Percentiles rank a stretch among this genome's conserved stretches.
Conservation (phyloP, 2,329 filamentous ascomycete species). For the Elsinoe batatas region DNA sequence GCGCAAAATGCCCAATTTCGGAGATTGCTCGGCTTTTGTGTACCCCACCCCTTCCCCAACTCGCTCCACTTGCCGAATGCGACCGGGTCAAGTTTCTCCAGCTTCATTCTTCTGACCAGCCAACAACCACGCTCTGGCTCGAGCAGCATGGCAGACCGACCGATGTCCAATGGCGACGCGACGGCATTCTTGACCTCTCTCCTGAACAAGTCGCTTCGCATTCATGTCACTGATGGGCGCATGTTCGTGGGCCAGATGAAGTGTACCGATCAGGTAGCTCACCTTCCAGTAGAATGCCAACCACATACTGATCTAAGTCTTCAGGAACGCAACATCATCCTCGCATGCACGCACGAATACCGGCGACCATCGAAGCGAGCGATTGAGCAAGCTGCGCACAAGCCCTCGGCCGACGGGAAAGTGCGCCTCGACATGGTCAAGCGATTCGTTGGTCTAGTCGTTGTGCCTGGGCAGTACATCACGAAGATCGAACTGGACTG, state of each 20-base stretch:
- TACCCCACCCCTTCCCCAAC: neutral
- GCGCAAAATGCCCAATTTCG: neutral
- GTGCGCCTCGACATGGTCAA: conserved; percentile 65
- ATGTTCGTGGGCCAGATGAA: conserved; percentile 88
- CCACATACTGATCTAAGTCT: neutral
- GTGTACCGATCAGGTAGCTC: conserved; percentile 78
- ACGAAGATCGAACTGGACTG: conserved; percentile 73
- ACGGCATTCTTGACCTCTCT: conserved; percentile 24
- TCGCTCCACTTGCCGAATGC: neutral
- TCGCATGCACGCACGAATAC: conserved; percentile 82
- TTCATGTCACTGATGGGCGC: conserved; percentile 72
- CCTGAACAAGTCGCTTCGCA: conserved; percentile 56
- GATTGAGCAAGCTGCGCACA: conserved; percentile 25
- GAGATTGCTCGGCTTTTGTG: neutral
- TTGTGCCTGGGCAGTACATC: conserved; percentile 79
- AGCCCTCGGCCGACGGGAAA: conserved; percentile 23
- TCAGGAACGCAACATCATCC: conserved; percentile 65
- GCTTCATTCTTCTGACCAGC: neutral
- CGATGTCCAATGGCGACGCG: conserved; percentile 17
- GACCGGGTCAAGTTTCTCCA: neutral
- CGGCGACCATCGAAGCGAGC: conserved; percentile 52
- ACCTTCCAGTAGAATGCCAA: neutral
- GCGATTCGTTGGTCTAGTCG: conserved; percentile 78
- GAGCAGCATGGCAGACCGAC: neutral
- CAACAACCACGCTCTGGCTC: neutral